Evolutionary conservation across 2,329 filamentous ascomycete genomes (phyloP).

Genomic region (Fusarium odoratissimum): DNA sequence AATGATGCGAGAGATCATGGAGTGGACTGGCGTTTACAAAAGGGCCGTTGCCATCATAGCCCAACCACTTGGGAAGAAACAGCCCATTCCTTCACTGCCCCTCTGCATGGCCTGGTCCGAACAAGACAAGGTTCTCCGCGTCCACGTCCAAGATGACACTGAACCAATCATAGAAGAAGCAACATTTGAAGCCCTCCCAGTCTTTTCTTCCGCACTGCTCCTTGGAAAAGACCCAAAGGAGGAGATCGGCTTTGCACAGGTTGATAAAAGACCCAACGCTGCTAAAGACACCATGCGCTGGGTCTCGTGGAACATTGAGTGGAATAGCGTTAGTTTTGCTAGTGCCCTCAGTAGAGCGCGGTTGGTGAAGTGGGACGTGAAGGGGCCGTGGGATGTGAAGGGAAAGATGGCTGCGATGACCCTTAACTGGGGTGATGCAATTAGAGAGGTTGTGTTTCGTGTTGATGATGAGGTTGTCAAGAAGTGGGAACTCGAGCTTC

Average conservation of each 20-base stretch:
- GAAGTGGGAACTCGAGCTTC: neutral
- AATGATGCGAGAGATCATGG: neutral
- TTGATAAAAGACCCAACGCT: neutral
- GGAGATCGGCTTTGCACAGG: neutral
- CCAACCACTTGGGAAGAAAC: neutral
- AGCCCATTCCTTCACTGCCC: rapidly evolving
- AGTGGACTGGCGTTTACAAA: neutral
- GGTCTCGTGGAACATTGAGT: neutral
- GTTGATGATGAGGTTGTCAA: neutral
- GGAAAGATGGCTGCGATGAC: neutral
- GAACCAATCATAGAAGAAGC: neutral
- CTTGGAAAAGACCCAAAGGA: neutral
- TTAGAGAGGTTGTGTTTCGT: neutral
- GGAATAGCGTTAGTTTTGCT: neutral
- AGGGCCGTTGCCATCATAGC: neutral
- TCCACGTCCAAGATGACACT: neutral
- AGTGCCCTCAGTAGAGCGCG: neutral
- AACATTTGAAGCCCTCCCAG: neutral
- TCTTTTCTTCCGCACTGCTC: neutral
- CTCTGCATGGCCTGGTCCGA: neutral
- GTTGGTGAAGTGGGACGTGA: neutral
- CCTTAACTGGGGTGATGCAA: neutral
- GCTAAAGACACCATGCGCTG: neutral
- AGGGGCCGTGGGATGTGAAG: neutral
- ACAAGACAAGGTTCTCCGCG: neutral